These are phyloP conservation scores for Daldinia sp. DNA, from an alignment of 2,329 filamentous ascomycete species.

Conservation along the genomic window DNA sequence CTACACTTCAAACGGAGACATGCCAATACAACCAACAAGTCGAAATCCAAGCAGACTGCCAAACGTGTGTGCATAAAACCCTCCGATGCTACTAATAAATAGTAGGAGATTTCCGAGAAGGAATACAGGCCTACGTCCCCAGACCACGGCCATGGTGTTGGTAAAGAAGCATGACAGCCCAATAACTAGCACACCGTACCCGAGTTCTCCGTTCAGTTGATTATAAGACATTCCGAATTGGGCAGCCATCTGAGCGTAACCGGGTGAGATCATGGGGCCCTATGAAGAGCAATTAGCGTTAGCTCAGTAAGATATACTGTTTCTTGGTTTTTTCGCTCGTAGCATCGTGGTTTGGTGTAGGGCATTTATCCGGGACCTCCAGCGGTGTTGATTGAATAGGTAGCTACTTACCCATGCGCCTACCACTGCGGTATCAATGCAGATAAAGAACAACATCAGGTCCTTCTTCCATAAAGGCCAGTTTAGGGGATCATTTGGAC, in stretches of 20 bases:
- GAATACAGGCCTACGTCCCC: conserved; percentile 53
- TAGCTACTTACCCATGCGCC: conserved; percentile 46
- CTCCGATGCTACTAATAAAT: conserved; percentile 50
- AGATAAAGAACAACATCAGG: conserved; percentile 54
- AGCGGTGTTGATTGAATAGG: neutral
- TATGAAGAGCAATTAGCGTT: conserved; percentile 20
- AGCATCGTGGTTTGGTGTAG: no score
- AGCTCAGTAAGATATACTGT: neutral
- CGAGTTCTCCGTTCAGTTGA: conserved; percentile 51
- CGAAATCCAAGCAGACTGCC: conserved; percentile 46
- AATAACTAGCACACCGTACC: conserved; percentile 52
- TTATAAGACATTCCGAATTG: conserved; percentile 52
- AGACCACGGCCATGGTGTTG: conserved; percentile 49
- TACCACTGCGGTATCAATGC: conserved; percentile 54
- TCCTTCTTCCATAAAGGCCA: conserved; percentile 59
- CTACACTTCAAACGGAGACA: conserved; percentile 50
- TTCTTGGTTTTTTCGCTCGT: neutral
- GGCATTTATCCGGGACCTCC: neutral
- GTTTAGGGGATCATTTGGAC: conserved; percentile 56
- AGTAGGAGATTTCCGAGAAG: conserved; percentile 51
- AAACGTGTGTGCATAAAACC: conserved; percentile 42
- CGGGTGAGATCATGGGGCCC: conserved; percentile 54
- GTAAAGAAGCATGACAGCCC: conserved; percentile 52
- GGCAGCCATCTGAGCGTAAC: conserved; percentile 50
- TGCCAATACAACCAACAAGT: conserved; percentile 47